Percentiles rank a stretch among this genome's conserved stretches.
Conservation (phyloP, 2,329 filamentous ascomycete genomes). For the Paraconiothyrium brasiliense region DNA sequence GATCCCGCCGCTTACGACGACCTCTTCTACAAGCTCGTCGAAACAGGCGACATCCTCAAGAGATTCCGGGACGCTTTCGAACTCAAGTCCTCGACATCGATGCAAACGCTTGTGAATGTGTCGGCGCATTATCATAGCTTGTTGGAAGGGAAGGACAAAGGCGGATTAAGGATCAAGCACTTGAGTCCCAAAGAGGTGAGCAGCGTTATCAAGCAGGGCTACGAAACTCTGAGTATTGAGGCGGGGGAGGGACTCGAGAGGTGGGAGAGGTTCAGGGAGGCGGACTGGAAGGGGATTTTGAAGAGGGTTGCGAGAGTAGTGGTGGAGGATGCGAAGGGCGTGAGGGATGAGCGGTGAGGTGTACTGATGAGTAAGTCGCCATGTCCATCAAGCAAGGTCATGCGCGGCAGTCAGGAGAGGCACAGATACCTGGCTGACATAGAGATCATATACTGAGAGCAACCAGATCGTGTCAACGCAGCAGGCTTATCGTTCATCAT, state of each 20-base stretch:
- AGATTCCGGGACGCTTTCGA: slow-evolving; percentile 84
- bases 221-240: slow-evolving; percentile 92
- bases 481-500: too few relatives aligned
- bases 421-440: too few relatives aligned
- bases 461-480: too few relatives aligned
- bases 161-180: slow-evolving; percentile 63
- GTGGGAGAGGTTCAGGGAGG: slow-evolving; percentile 88
- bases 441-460: too few relatives aligned
- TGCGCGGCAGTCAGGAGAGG: too few relatives aligned
- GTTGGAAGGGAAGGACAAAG: slow-evolving; percentile 66
- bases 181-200: slow-evolving; percentile 86
- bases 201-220: slow-evolving; percentile 93
- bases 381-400: too few relatives aligned
- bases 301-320: slow-evolving; percentile 87
- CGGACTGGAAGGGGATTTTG: slow-evolving; percentile 81
- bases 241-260: slow-evolving; percentile 85
- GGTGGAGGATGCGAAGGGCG: slow-evolving; percentile 72
- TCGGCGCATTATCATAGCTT: slow-evolving; percentile 87
- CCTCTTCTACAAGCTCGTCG: slow-evolving; percentile 97
- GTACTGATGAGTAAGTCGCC: background rate
- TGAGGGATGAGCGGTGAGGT: slow-evolving; percentile 49
- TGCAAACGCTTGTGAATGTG: slow-evolving; percentile 84
- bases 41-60: slow-evolving; percentile 81
- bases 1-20: slow-evolving; percentile 91
- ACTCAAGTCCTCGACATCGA: slow-evolving; percentile 63